Conservation (phyloP, 345 rosid species). For the Diplotaxis tenuifolia region DNA sequence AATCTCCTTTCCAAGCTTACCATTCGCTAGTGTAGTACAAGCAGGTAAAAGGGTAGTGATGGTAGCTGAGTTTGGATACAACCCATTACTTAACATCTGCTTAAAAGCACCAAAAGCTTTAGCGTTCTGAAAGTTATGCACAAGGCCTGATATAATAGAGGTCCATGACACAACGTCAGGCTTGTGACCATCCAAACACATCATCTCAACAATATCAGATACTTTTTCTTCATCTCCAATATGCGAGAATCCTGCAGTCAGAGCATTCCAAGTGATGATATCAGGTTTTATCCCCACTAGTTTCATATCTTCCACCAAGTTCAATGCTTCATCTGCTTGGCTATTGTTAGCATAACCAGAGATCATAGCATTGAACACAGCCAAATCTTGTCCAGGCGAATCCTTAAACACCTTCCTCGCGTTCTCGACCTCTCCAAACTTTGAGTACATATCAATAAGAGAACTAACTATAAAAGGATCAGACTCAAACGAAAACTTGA, state of each 20-base stretch:
- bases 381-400: constrained; percentile 57
- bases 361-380: constrained; percentile 65
- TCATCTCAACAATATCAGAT: constrained; percentile 45
- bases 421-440: constrained; percentile 45
- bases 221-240: constrained; percentile 49
- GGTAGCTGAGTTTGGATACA: constrained; percentile 59
- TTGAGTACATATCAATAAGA: constrained; percentile 81
- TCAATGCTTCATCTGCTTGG: constrained; percentile 45
- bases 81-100: constrained; percentile 54
- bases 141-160: constrained; percentile 70
- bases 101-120: constrained; percentile 60
- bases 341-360: constrained; percentile 63
- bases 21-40: constrained; percentile 48
- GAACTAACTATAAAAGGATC: constrained; percentile 52
- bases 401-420: constrained; percentile 57
- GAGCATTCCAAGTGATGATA: constrained; percentile 66
- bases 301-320: constrained; percentile 49
- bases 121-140: constrained; percentile 52
- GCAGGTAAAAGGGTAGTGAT: constrained; percentile 74
- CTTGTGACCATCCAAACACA: constrained; percentile 49
- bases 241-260: constrained; percentile 65
- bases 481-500: constrained; percentile 46
- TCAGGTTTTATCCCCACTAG: constrained; percentile 48
- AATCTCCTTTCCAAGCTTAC: constrained; percentile 62
- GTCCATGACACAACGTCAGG: constrained; percentile 88